Evolutionary conservation across 257 asterid genomes (phyloP).

Genomic region (Petunia secreta): DNA sequence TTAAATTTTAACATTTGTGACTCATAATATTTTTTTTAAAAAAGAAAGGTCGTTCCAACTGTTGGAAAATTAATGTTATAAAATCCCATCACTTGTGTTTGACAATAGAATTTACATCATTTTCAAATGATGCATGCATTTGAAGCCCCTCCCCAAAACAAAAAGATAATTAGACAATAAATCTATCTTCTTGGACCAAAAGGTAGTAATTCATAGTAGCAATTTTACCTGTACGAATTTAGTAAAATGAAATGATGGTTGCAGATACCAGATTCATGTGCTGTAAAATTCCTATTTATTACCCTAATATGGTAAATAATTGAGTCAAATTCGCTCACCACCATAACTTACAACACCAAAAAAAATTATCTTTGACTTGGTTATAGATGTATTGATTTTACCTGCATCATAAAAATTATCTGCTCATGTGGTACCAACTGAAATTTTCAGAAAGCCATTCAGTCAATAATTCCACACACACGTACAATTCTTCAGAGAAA

Average conservation of each 20-base stretch:
- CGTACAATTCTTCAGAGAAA: slow-evolving; percentile 17
- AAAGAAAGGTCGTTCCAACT: no score
- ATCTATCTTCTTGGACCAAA: neutral
- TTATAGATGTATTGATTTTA: slow-evolving; percentile 13
- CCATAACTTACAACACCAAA: neutral
- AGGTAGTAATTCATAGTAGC: neutral
- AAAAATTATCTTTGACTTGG: neutral
- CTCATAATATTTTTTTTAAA: no score
- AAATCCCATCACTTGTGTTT: neutral
- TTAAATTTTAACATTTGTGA: no score
- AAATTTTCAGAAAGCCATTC: neutral
- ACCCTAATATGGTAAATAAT: slow-evolving; percentile 1
- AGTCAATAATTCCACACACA: slow-evolving; percentile 24
- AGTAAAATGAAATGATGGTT: slow-evolving; percentile 2
- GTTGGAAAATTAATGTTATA: no score
- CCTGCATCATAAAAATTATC: neutral
- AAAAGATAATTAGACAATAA: neutral
- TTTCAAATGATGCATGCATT: neutral
- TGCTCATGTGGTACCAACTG: slow-evolving; percentile 22
- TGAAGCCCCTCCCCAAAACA: neutral
- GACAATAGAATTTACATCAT: neutral
- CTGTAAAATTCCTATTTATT: neutral
- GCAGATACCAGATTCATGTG: neutral
- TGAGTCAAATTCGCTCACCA: neutral
- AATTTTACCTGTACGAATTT: neutral